Evolutionary conservation across 805 yeast genomes (phyloP).

Genomic region (Candida khao-thaluensis): DNA sequence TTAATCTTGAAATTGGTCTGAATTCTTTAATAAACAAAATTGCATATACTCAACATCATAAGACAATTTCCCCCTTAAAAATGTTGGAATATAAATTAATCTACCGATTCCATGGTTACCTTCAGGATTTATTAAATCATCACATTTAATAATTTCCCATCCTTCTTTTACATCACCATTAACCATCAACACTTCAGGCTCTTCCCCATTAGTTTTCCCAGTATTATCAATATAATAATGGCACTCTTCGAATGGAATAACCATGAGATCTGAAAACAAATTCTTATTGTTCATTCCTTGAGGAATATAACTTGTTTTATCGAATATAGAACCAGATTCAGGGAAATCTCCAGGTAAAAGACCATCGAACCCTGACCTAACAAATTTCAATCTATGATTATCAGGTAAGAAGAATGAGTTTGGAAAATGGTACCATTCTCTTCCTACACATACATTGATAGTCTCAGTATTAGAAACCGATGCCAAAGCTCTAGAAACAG

Average conservation of each 20-base stretch:
- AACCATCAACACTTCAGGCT: constrained; percentile 23
- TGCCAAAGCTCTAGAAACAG: constrained; percentile 8
- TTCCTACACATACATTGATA: constrained; percentile 75
- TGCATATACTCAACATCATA: constrained; percentile 46
- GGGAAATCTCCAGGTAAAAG: constrained; percentile 83
- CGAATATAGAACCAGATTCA: constrained; percentile 34
- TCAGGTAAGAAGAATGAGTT: constrained; percentile 78
- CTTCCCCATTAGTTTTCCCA: constrained; percentile 37
- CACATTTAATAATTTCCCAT: constrained; percentile 54
- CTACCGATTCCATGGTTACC: constrained; percentile 57
- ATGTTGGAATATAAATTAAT: constrained; percentile 49
- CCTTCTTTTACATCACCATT: not conserved
- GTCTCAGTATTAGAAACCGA: not conserved
- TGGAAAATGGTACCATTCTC: constrained; percentile 95
- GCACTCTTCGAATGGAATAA: constrained; percentile 53
- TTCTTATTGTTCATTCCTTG: constrained; percentile 74
- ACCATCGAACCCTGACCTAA: constrained; percentile 79
- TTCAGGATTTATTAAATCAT: constrained; percentile 52
- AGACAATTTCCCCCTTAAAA: constrained; percentile 23
- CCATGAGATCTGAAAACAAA: constrained; percentile 57
- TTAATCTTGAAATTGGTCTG: not conserved
- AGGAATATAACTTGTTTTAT: constrained; percentile 52
- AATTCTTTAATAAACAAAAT: constrained; percentile 44
- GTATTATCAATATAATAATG: constrained; percentile 67
- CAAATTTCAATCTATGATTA: constrained; percentile 61